A percentile compares a stretch with the other conserved stretches of the same genome.
These are phyloP conservation scores for Baorangia bicolor DNA, from an alignment of 768 basidiomycete genomes.

Conservation along the genomic window DNA sequence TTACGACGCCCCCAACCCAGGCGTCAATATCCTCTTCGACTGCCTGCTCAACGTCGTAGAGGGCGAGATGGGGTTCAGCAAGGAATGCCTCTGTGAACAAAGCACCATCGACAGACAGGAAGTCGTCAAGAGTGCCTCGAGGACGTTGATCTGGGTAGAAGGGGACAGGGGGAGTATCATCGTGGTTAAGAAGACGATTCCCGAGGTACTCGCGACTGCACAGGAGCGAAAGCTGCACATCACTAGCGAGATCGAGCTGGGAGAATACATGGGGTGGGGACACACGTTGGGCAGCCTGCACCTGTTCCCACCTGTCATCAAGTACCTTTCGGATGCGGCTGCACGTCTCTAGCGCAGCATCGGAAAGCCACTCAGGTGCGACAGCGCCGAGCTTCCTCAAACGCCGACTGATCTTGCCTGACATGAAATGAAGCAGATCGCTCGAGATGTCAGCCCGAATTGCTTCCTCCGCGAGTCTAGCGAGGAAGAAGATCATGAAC, in stretches of 20 bases:
- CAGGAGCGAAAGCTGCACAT: conserved; percentile 35
- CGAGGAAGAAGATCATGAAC: conserved; percentile 46
- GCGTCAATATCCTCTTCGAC: conserved; percentile 31
- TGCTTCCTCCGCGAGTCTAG: conserved; percentile 25
- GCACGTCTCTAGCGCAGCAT: conserved; percentile 36
- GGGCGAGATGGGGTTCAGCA: conserved; percentile 14
- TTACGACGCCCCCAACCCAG: conserved; percentile 31
- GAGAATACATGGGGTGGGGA: conserved; percentile 10
- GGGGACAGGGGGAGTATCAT: background rate
- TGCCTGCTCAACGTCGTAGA: conserved; percentile 39
- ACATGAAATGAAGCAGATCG: conserved; percentile 32
- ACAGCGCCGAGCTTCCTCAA: conserved; percentile 24
- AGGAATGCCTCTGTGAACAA: conserved; percentile 17
- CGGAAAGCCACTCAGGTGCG: conserved; percentile 36
- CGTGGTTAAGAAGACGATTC: conserved; percentile 5
- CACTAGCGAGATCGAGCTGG: conserved; percentile 27
- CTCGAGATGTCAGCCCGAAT: conserved; percentile 12
- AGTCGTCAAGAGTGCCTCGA: conserved; percentile 18
- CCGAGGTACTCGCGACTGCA: conserved; percentile 30
- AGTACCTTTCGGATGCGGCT: conserved; percentile 38
- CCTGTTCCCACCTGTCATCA: conserved; percentile 34
- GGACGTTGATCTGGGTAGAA: background rate
- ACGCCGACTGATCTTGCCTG: conserved; percentile 27
- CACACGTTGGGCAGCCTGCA: conserved; percentile 24
- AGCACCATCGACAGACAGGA: conserved; percentile 8